Evolutionary conservation across 192 early-diverging fungal species (phyloP), one percentile per base, ranked within the genome.

Genomic region (Entomortierella beljakovae): DNA sequence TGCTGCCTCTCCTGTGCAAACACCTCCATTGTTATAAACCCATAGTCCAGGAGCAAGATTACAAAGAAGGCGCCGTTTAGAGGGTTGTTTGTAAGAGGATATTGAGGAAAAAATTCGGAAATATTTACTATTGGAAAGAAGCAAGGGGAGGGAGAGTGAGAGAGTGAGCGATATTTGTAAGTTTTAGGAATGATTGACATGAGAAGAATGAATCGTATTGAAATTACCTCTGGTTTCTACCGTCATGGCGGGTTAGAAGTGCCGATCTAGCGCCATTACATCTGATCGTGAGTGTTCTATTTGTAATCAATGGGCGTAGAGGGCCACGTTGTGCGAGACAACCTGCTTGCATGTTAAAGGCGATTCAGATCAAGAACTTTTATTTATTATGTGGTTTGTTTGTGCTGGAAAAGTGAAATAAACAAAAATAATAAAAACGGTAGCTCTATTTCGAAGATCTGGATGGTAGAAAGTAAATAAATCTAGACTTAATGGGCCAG

Each of bases 21-120:
- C 18, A 13, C 74, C 74, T 16, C 74, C 74, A n/a, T 77, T 69
- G 28, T 77, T 77, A 49, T 77, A 77, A 11, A 77, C 34, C 74
- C 74, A 77, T 37, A 77, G 55, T 18, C 74, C 74, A 7, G 74
- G 74, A 0, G 74, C 74, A 15, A 77, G 60, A 55, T 66, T 53
- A 34, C 74, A 77, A 16, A 77, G 66, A 7, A 77, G 55, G 13
- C 69, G 74, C 37, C 49, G 40, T 16, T 69, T 77, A 31, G 74
- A 59, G 18, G 65, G 35, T 50, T 61, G 60, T 26, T 55, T 49
- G 20, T 28, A 22, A 56, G 52, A 51, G 8, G 61, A 46, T 2
- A 77, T 57, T 15, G 66, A 58, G 1, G 74, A 68, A 37, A 77
- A 64, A 22, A 77, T 37, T 26, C 61, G 58, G 32, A 55, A 22